phyloP scores from a whole-genome alignment of 345 rosid genomes.

The Boechera retrofracta region DNA sequence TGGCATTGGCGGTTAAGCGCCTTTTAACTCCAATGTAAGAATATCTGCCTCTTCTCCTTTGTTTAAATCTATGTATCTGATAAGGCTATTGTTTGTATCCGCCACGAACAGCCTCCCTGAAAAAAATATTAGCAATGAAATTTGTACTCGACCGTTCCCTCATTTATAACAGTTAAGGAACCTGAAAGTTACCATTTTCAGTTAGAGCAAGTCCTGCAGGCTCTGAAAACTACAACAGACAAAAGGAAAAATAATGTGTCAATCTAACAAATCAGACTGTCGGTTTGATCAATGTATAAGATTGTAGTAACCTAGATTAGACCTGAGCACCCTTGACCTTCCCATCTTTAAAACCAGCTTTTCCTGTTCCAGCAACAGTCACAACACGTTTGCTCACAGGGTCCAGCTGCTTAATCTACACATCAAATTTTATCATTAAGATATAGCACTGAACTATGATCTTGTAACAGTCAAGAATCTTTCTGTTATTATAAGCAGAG shows the following conservation, averaged over 20 bases:
- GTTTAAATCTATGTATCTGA: conserved; percentile 72
- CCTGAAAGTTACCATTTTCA: conserved; percentile 60
- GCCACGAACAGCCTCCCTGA: conserved; percentile 82
- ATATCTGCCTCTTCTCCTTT: conserved; percentile 58
- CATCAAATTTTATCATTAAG: neutral
- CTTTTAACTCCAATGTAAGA: conserved; percentile 80
- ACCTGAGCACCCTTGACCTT: conserved; percentile 74
- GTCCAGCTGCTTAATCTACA: conserved; percentile 85
- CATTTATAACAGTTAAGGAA: neutral
- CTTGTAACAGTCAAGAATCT: no score
- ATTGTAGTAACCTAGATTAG: conserved; percentile 27
- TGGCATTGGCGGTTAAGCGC: conserved; percentile 72
- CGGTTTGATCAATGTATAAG: neutral
- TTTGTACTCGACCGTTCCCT: neutral
- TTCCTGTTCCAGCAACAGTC: conserved; percentile 93
- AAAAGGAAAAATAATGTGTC: conserved; percentile 15
- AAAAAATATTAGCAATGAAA: conserved; percentile 14
- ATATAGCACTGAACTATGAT: neutral
- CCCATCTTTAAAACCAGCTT: conserved; percentile 95
- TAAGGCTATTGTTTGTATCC: conserved; percentile 85
- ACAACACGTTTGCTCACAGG: conserved; percentile 72
- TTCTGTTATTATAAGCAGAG: neutral
- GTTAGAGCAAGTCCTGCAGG: conserved; percentile 84
- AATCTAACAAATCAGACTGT: conserved; percentile 12
- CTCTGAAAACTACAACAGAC: conserved; percentile 78